Evolutionary conservation across 352 stramenopile genomes (phyloP), one percentile per base, ranked within the genome.

Genomic region (Pythium utonaiense): DNA sequence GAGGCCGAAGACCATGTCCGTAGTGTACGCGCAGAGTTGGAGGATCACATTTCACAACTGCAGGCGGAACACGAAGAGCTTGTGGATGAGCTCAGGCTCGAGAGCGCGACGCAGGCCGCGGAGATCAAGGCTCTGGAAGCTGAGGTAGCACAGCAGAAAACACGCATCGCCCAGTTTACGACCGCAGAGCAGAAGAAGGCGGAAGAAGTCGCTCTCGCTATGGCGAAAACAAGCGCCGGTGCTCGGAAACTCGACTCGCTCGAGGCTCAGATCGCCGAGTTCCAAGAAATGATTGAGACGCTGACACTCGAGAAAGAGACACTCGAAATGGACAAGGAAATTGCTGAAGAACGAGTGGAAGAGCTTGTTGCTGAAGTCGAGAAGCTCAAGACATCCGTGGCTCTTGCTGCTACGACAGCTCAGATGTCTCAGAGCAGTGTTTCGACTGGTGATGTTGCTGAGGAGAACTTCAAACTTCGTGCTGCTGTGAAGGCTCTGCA

Each of bases 251-350:
- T 92, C 9, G 86, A 95, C 30, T 63, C 75, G 0, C 57, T 93
- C 2, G 71, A 90, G 60, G 76, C 73, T 21, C 78, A 93, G 52
- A 52, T 92, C 9, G 69, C 67, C 8, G 85, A 96, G 62, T 67
- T 90, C 9, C 76, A 93, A 44, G 86, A 92, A 30, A 84, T 89
- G 76, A 73, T 96, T 10, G 87, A 96, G 67, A 86, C 88, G 59
- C 74, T 95, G 63, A 87, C 77, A 3, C 73, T 96, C 22, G 87
- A 96, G 40, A 95, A 94, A 59, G 87, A 96, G 44, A 93, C 86
- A 5, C 57, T 94, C 19, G 85, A 91, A 44, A 91, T 93, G 83
- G 85, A 96, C 51, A 92, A 93, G 51, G 87, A 95, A 56, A 94
- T 95, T 56, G 85, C 87, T 0, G 83, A 96, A 55, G 87, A 96